Conservation (phyloP, 176 grass and related monocot species). For the Phoenix roebelenii region DNA sequence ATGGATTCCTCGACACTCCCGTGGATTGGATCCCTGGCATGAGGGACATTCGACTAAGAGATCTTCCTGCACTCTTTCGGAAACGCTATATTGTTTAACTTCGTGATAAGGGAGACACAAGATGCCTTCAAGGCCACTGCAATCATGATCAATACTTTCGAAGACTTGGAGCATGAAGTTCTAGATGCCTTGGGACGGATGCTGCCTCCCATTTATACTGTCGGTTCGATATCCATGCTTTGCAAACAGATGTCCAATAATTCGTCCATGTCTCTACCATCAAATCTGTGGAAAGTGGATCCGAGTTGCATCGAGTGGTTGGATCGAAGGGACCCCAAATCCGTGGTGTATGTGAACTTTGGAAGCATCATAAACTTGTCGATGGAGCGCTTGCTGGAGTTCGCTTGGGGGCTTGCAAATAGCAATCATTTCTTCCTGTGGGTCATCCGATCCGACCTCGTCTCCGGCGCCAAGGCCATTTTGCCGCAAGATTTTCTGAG, state of each 20-base stretch:
- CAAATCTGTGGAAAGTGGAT: no score
- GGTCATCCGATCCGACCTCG: conserved; percentile 1
- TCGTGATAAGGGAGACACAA: conserved; percentile 7
- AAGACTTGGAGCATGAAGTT: conserved; percentile 31
- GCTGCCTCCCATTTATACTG: background rate
- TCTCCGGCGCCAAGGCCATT: background rate
- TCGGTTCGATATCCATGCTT: no score
- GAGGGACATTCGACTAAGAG: conserved; percentile 25
- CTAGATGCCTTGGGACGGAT: conserved; percentile 14
- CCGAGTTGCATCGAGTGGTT: no score
- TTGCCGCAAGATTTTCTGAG: conserved; percentile 2
- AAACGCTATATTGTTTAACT: conserved; percentile 20
- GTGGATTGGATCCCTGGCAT: conserved; percentile 38
- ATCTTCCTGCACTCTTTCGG: conserved; percentile 36
- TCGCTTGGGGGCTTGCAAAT: no score
- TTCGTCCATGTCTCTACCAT: no score
- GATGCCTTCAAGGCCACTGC: conserved; percentile 9
- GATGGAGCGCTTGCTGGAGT: no score
- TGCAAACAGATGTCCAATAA: no score
- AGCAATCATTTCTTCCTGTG: no score
- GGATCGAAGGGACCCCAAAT: no score
- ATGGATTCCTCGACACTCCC: conserved; percentile 31
- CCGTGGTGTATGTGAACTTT: no score
- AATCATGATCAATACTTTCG: conserved; percentile 39
- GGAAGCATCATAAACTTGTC: no score